Evolutionary conservation across 1,139 yeast species (phyloP).

Genomic region (Ogataea hybrid): DNA sequence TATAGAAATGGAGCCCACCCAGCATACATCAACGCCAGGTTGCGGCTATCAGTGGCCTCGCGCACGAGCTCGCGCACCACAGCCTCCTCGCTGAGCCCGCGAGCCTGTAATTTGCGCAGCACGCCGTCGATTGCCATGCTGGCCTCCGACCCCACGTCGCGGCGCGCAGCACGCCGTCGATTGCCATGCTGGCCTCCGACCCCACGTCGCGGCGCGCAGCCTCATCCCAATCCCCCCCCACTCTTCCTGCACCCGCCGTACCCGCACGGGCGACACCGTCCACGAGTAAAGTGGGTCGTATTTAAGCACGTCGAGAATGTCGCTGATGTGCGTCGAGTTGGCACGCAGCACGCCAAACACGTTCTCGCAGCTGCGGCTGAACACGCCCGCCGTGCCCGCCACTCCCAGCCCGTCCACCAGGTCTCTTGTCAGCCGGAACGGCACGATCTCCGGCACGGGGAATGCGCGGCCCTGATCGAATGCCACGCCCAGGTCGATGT

Average conservation of each 20-base stretch:
- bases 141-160: slow-evolving; percentile 72
- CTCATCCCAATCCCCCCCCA: slow-evolving; percentile 72
- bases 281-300: slow-evolving; percentile 95
- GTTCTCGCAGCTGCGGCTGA: slow-evolving; percentile 68
- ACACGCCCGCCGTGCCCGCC: slow-evolving; percentile 76
- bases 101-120: slow-evolving; percentile 61
- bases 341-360: slow-evolving; percentile 66
- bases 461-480: slow-evolving; percentile 87
- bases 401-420: slow-evolving; percentile 91
- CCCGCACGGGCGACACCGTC: slow-evolving; percentile 74
- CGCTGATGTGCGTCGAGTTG: slow-evolving; percentile 67
- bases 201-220: slow-evolving; percentile 18
- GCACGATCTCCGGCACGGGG: slow-evolving; percentile 90
- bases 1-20: slow-evolving; percentile 71
- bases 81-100: slow-evolving; percentile 78
- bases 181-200: no score
- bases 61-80: slow-evolving; percentile 76
- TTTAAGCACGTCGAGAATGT: slow-evolving; percentile 79
- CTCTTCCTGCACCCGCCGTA: slow-evolving; percentile 51
- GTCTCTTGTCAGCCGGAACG: slow-evolving; percentile 88
- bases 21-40: slow-evolving; percentile 70
- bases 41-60: slow-evolving; percentile 67
- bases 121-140: slow-evolving; percentile 76
- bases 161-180: no score
- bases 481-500: slow-evolving; percentile 94